phyloP scores from a whole-genome alignment of 192 early-diverging fungal species.

The Podila epicladia region DNA sequence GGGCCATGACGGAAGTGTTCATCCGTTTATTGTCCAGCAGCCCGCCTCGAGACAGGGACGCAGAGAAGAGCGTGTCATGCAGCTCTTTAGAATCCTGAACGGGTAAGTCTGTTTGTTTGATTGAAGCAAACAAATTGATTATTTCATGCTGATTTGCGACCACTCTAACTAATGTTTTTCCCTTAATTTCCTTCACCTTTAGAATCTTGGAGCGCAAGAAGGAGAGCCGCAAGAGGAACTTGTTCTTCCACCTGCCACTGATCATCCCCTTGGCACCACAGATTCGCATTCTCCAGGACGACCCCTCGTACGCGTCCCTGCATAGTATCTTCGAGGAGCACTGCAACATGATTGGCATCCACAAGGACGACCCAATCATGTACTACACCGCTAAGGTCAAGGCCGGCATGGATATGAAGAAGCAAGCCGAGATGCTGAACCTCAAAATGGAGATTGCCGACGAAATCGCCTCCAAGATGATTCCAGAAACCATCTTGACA shows the following conservation, averaged over 20 bases:
- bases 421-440: constrained; percentile 73
- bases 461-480: constrained; percentile 84
- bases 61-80: constrained; percentile 95
- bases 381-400: constrained; percentile 82
- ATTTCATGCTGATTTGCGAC: neutral
- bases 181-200: neutral
- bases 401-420: constrained; percentile 65
- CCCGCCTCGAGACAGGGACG: constrained; percentile 89
- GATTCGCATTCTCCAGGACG: constrained; percentile 93
- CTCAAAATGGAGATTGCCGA: constrained; percentile 90
- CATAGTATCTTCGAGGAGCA: constrained; percentile 95
- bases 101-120: constrained; percentile 46
- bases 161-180: neutral
- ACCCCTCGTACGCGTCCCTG: constrained; percentile 86
- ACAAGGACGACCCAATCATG: constrained; percentile 90
- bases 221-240: constrained; percentile 82
- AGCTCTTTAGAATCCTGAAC: constrained; percentile 94
- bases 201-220: constrained; percentile 82
- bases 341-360: constrained; percentile 74
- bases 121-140: neutral
- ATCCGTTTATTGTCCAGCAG: constrained; percentile 95
- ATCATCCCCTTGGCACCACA: constrained; percentile 94
- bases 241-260: constrained; percentile 87
- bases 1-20: constrained; percentile 89
- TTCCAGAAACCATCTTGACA: constrained; percentile 86